Evolutionary conservation across 495 filamentous ascomycete species (phyloP), one percentile per base, ranked within the genome.

Genomic region (Aspergillus incahuasiensis): DNA sequence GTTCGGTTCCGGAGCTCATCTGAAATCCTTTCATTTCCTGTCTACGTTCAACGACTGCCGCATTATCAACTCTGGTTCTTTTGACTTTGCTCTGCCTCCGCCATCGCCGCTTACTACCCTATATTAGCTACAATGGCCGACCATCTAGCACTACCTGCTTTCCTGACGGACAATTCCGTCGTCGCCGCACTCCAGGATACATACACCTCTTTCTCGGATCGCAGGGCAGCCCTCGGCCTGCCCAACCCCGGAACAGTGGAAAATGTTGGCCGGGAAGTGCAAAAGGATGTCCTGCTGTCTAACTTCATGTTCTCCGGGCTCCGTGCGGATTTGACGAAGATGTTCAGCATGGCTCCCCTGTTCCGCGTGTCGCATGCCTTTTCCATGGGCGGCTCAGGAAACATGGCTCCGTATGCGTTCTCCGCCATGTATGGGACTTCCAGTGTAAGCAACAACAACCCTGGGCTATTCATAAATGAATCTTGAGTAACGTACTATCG

Each of bases 321-420:
- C 67, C 87, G 91, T 59, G 95, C 94, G 65, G 95, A 99, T 71
- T 74, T 97, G 65, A 96, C 88, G 59, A 99, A 97, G 81, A 86
- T 88, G 62, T 92, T 97, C 75, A 89, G 90, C 78, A 81, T 96
- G 66, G 81, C 84, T 59, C 95, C 94, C 44, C 76, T 97, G 64
- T 99, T 99, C 81, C 92, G 97, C 72, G 87, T 96, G 56, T 96
- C 92, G 48, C 95, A 99, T 79, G 87, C 92, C 49, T 94, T 99
- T 69, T 83, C 92, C 28, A 90, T 96, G 85, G 92, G 95, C 54
- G 82, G 82, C 15, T 88, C 94, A 66, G 83, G 86, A 48, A 78
- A 75, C 57, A 74, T 92, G 68, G 89, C 90, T 64, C 95, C 95
- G 34, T 99, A 99, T 72, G 87, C 87, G 40, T 97, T 97, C 74